Evolutionary conservation across 371 early-diverging fungal genomes (phyloP).

Genomic region (Gilbertella persicaria): DNA sequence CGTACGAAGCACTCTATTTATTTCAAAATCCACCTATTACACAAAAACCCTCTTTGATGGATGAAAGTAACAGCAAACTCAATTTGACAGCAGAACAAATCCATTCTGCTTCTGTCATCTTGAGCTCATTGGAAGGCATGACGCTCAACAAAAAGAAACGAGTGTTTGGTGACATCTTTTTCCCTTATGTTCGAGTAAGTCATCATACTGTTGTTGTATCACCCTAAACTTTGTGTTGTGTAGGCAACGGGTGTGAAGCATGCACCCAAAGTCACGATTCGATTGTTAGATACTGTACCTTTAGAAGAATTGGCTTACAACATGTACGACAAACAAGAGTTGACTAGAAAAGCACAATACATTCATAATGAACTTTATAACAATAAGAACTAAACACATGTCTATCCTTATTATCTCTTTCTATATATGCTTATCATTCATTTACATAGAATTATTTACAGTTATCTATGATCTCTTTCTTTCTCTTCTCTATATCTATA

Average conservation of each 20-base stretch:
- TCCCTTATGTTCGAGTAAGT: conserved; percentile 37
- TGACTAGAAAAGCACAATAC: conserved; percentile 16
- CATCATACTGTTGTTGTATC: neutral
- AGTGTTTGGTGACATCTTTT: conserved; percentile 34
- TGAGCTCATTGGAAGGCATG: conserved; percentile 28
- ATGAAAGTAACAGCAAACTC: neutral
- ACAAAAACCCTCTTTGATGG: neutral
- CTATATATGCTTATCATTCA: neutral
- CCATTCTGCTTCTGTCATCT: conserved; percentile 8
- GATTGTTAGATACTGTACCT: conserved; percentile 49
- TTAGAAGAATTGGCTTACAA: conserved; percentile 45
- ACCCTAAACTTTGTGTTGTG: neutral
- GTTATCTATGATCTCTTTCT: too few species aligned
- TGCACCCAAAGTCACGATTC: conserved; percentile 53
- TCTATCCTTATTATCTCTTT: neutral
- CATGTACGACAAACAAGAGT: conserved; percentile 41
- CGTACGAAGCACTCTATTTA: conserved; percentile 33
- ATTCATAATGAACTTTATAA: conserved; percentile 14
- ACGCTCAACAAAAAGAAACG: conserved; percentile 32
- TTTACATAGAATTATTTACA: neutral
- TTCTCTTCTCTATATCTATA: too few species aligned
- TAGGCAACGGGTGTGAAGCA: conserved; percentile 42
- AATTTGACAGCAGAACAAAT: neutral
- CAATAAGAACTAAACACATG: too few species aligned
- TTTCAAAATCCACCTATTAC: conserved; percentile 11